Evolutionary conservation across 306 rosid genomes (phyloP).

Genomic region (Cicer chorassanicum): DNA sequence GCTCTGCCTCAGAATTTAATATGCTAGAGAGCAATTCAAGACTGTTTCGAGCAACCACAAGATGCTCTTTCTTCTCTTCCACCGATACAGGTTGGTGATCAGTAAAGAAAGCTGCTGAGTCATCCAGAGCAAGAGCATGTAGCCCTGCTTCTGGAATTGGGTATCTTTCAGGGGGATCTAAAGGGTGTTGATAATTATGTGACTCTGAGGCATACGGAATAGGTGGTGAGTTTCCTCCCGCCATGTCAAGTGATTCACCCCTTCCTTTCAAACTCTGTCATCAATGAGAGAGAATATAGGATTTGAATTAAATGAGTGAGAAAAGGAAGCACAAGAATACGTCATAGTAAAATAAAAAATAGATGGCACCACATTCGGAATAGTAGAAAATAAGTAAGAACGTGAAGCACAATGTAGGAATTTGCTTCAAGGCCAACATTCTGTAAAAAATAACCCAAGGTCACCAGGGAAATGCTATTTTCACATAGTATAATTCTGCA

Average conservation of each 20-base stretch:
- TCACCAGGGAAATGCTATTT: slow-evolving; percentile 28
- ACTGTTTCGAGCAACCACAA: slow-evolving; percentile 76
- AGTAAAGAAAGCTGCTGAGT: slow-evolving; percentile 50
- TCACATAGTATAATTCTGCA: background rate
- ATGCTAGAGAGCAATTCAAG: slow-evolving; percentile 76
- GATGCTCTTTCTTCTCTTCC: slow-evolving; percentile 73
- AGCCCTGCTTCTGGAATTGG: slow-evolving; percentile 59
- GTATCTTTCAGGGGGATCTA: slow-evolving; percentile 67
- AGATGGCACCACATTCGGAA: background rate
- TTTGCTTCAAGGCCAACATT: background rate
- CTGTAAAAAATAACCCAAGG: background rate
- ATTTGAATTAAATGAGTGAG: slow-evolving; percentile 23
- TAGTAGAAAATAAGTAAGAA: slow-evolving; percentile 1
- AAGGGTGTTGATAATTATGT: slow-evolving; percentile 43
- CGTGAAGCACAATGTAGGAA: slow-evolving; percentile 1
- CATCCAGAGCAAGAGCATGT: slow-evolving; percentile 42
- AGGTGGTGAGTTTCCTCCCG: slow-evolving; percentile 51
- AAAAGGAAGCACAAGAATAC: slow-evolving; percentile 5
- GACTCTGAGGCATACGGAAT: slow-evolving; percentile 62
- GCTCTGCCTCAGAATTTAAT: slow-evolving; percentile 65
- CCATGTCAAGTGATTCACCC: slow-evolving; percentile 42
- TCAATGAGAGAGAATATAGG: slow-evolving; percentile 14
- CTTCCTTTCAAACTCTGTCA: slow-evolving; percentile 75
- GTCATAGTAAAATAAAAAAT: background rate
- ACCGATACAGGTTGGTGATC: slow-evolving; percentile 48